A percentile compares a stretch with the other conserved stretches of the same genome.
Conservation (phyloP, 495 filamentous ascomycete genomes). For the Aspergillus avenaceus region DNA sequence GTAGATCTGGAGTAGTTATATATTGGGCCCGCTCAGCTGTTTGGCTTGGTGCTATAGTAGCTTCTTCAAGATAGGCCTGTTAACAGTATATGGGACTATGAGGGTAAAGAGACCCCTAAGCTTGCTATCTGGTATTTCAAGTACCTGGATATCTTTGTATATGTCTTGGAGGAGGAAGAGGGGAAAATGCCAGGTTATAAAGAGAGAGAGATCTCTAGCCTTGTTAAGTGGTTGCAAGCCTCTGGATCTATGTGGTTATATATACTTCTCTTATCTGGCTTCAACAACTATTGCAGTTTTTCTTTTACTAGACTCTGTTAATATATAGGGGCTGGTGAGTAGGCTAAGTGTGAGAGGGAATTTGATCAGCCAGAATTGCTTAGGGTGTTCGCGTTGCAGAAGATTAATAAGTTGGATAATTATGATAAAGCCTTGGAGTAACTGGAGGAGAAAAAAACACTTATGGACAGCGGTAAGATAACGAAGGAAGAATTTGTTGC, state of each 20-base stretch:
- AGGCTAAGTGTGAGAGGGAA: slow-evolving; percentile 18
- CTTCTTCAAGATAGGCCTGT: slow-evolving; percentile 26
- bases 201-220: slow-evolving; percentile 26
- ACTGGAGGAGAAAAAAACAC: slow-evolving; percentile 20
- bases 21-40: slow-evolving; percentile 31
- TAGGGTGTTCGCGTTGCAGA: slow-evolving; percentile 15
- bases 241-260: slow-evolving; percentile 34
- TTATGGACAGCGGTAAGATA: slow-evolving; percentile 23
- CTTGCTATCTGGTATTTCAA: slow-evolving; percentile 25
- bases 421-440: slow-evolving; percentile 29
- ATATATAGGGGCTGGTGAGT: slow-evolving; percentile 23
- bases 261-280: slow-evolving; percentile 29
- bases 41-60: slow-evolving; percentile 34
- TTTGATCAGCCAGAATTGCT: slow-evolving; percentile 15
- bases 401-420: slow-evolving; percentile 17
- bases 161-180: slow-evolving; percentile 34
- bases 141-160: slow-evolving; percentile 25
- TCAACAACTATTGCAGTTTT: slow-evolving; percentile 26
- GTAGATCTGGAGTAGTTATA: slow-evolving; percentile 37
- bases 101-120: slow-evolving; percentile 16
- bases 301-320: slow-evolving; percentile 26
- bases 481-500: slow-evolving; percentile 27
- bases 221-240: slow-evolving; percentile 25
- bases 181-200: slow-evolving; percentile 19
- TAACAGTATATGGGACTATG: slow-evolving; percentile 23